A percentile compares a stretch with the other conserved stretches of the same genome.
phyloP scores from a whole-genome alignment of 345 rosid species.

The Dipteronia dyeriana region DNA sequence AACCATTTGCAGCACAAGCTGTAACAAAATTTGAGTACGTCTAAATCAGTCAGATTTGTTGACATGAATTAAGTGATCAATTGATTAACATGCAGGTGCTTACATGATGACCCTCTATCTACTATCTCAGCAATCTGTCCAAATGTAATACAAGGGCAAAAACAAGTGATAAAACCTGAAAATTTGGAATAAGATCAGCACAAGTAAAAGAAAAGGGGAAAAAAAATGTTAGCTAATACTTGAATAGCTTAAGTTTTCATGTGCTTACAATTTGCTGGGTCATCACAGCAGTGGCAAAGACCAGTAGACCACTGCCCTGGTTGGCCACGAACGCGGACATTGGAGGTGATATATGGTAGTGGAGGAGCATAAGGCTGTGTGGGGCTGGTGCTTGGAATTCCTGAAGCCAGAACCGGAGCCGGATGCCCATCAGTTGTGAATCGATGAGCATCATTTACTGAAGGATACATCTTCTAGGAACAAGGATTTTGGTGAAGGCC shows the following conservation, averaged over 20 bases:
- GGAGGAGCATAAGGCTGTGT: slow-evolving; percentile 27
- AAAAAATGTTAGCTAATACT: background rate
- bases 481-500: background rate
- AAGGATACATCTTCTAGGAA: slow-evolving; percentile 30
- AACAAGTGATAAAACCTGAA: slow-evolving; percentile 45
- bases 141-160: slow-evolving; percentile 56
- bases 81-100: slow-evolving; percentile 10
- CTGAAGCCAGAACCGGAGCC: slow-evolving; percentile 13
- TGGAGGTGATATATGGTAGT: slow-evolving; percentile 13
- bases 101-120: slow-evolving; percentile 38
- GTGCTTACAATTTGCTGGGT: slow-evolving; percentile 23
- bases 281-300: slow-evolving; percentile 43
- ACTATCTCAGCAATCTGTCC: slow-evolving; percentile 54
- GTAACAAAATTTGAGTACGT: background rate
- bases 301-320: slow-evolving; percentile 40
- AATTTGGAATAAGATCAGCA: background rate
- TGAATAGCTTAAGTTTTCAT: background rate
- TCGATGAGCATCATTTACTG: slow-evolving; percentile 20
- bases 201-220: background rate
- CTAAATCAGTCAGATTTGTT: background rate
- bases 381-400: slow-evolving; percentile 21
- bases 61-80: background rate
- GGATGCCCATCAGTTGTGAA: slow-evolving; percentile 26
- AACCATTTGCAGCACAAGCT: slow-evolving; percentile 48
- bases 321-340: background rate